Evolutionary conservation across 108 stramenopile species (phyloP), one percentile per base, ranked within the genome.

Genomic region (Skeletonema tropicum): DNA sequence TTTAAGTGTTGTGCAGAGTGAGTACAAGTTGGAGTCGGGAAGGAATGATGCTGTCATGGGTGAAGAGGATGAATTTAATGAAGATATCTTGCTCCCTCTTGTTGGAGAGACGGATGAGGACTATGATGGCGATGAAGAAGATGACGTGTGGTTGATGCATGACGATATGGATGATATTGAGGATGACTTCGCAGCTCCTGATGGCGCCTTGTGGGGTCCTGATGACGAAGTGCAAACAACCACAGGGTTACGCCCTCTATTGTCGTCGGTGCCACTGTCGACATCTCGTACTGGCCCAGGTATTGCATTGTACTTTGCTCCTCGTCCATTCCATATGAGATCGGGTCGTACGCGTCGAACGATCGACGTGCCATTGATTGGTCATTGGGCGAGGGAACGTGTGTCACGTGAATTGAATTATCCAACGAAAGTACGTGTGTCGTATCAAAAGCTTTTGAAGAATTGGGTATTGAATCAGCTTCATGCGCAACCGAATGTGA

Each of bases 361-460:
- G 8, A 92, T 97, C 70, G 99, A 99, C 76, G 92, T 99, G 31
- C 98, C 97, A 19, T 89, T 99, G 36, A 98, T 99, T 65, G 93
- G 94, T 26, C 92, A 96, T 67, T 99, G 99, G 99, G 88, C 85
- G 55, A 90, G 88, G 59, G 94, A 94, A 66, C 87, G 94, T 35
- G 91, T 94, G 15, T 91, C 91, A 12, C 85, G 91, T 42, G 91
- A 94, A 75, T 46, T 90, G 66, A 97, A 97, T 55, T 96, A 98
- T 85, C 99, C 99, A 3, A 96, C 95, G 59, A 99, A 99, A 88
- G 99, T 99, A 66, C 90, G 98, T 14, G 98, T 98, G 10, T 97
- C 95, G 21, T 99, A 99, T 77, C 99, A 99, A 84, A 98, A 98
- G 86, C 90, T 99, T 2, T 83, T 99, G 29, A 99, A 99, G 90